phyloP scores from a whole-genome alignment of 192 early-diverging fungal genomes.

The Linnemannia zychae region DNA sequence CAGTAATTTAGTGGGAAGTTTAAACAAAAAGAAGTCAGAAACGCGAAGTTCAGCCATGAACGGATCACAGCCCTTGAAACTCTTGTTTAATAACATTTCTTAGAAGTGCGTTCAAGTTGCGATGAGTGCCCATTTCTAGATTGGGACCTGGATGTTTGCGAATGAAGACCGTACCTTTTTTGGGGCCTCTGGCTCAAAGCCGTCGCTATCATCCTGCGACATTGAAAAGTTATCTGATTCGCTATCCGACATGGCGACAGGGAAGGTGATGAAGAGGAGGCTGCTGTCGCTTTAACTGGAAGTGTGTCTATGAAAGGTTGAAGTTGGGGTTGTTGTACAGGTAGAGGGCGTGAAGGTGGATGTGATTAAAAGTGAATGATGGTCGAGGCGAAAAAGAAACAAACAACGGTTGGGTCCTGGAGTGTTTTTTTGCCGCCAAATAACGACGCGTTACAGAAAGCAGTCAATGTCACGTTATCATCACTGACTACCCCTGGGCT shows the following conservation, averaged over 20 bases:
- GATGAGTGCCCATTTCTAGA: neutral
- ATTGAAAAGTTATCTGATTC: constrained; percentile 41
- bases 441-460: neutral
- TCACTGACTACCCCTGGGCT: neutral
- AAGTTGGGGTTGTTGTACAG: neutral
- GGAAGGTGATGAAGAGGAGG: neutral
- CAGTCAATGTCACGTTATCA: neutral
- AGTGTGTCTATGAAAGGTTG: neutral
- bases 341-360: neutral
- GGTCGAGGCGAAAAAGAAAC: neutral
- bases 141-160: neutral
- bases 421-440: neutral
- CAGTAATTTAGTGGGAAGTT: neutral
- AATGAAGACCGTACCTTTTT: constrained; percentile 42
- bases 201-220: constrained; percentile 55
- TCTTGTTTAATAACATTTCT: neutral
- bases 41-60: neutral
- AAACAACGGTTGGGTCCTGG: neutral
- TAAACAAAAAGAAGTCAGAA: neutral
- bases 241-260: constrained; percentile 40
- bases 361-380: neutral
- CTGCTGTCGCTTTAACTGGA: neutral
- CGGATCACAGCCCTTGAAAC: neutral
- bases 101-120: neutral
- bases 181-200: constrained; percentile 36